A percentile compares a stretch with the other conserved stretches of the same genome.
phyloP scores from a whole-genome alignment of 768 basidiomycete genomes.

The Mycena sanguinolenta region DNA sequence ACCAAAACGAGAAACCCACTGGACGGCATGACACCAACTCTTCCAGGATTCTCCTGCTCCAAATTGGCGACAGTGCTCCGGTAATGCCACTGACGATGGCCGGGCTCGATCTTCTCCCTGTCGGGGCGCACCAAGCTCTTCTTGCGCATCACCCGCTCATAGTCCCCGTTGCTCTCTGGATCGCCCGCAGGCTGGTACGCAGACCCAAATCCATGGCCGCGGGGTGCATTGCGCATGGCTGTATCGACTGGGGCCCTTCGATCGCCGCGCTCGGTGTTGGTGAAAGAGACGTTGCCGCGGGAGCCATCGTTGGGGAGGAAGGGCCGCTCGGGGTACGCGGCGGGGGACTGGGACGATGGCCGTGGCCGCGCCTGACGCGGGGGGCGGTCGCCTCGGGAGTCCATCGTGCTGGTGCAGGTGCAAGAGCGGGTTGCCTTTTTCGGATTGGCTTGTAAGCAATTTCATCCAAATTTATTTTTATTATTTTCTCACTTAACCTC shows the following conservation, averaged over 20 bases:
- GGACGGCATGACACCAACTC: conserved; percentile 83
- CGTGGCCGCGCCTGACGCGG: conserved; percentile 67
- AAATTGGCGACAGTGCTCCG: conserved; percentile 86
- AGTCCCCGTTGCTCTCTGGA: conserved; percentile 56
- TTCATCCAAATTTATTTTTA: too few relatives aligned
- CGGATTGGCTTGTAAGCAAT: too few relatives aligned
- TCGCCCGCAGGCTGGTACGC: conserved; percentile 45
- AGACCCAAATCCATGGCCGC: conserved; percentile 49
- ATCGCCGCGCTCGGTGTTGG: conserved; percentile 77
- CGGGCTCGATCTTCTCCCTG: conserved; percentile 95
- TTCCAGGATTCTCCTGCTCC: conserved; percentile 73
- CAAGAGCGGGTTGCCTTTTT: too few relatives aligned
- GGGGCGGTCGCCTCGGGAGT: conserved; percentile 62
- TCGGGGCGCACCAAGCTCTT: conserved; percentile 94
- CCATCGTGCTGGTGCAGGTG: too few relatives aligned
- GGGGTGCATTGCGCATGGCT: conserved; percentile 52
- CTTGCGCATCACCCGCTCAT: conserved; percentile 79
- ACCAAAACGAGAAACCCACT: conserved; percentile 64
- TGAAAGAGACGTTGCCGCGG: conserved; percentile 76
- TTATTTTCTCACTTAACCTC: too few relatives aligned
- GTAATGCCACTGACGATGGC: conserved; percentile 96
- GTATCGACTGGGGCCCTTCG: conserved; percentile 67
- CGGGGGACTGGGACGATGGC: conserved; percentile 53
- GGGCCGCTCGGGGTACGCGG: conserved; percentile 48
- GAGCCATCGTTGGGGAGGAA: conserved; percentile 51